Base-by-base conservation (phyloP, 805 yeast genomes). In the Allodekkera sacchari region DNA sequence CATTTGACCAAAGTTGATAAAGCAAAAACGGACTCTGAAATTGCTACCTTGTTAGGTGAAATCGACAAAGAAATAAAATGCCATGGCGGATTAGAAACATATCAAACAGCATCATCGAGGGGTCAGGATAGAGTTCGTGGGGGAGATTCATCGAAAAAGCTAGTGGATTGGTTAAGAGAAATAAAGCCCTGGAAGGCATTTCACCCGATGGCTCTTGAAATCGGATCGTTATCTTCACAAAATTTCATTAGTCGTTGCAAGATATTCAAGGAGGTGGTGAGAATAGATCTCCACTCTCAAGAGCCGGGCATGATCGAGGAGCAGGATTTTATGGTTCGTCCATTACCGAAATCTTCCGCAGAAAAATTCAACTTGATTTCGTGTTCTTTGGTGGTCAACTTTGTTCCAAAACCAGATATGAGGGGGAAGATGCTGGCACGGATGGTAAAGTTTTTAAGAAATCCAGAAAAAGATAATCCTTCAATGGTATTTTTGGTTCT, bases 281-380 rank as follows among this genome's bases (percentile, higher is more conserved):
- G 87, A 28, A 81, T 89, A 9, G 98, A 89, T 52, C 59, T 89
- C 27, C 75, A 84, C 44, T 79, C 94, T 2, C 89, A 82, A 51
- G 77, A 77, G 34, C 83, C 78, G 1, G 68, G 65, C 6, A 14
- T 38, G 4, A 85, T 89, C 6, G 31, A 64, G 22, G 68, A 82
- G 52, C 94, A 84, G 55, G 94, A 89, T 52, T 89, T 89, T 47
- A 81, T 88, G 88, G 64, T 77, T 27, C 58, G 88, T 34, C 81
- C 79, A 4, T 39, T 69, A 6, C 94, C 95, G 0, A 34, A 25
- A 5, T 16, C 34, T 4, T 62, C 58, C 0, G 35, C 42, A 1
- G 77, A 72, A 6, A 63, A 52, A 34, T 88, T 77, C 50, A 67
- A 78, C 40, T 46, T 84, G 18, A 61, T 89, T 1, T 83, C 95